Base-by-base conservation (phyloP, 352 stramenopile species). In the Pythium apleroticum region DNA sequence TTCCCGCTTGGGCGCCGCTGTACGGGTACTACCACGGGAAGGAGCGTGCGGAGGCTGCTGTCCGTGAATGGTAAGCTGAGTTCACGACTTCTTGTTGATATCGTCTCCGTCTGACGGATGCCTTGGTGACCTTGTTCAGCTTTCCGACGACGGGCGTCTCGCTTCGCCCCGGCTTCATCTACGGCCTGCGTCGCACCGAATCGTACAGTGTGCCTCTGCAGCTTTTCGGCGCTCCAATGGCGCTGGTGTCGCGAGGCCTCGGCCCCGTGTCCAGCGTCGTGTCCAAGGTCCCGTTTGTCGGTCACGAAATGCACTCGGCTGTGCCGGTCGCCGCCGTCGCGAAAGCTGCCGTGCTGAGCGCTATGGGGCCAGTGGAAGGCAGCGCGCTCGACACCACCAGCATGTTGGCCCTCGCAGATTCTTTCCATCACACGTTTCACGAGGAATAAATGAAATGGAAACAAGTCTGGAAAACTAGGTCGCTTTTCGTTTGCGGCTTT, bases 21-120 rank as follows among this genome's bases (percentile, higher is more conserved):
- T 77, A 96, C 48, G 91, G 89, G 20, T 97, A 97, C 69, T 97
- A 95, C 73, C 74, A 97, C 53, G 89, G 91, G 43, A 97, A 97
- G 60, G 81, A 93, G 66, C 75, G 86, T 48, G 91, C 86, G 2
- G 91, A 97, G 63, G 77, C 76, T 22, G 82, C 84, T 11, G 78
- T 97, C n/a, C 62, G 69, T 10, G 74, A 75, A 20, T 77, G 76
- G 85, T 93, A n/a, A 60, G 50, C 20, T 61, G 7, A n/a, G n/a
- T n/a, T 9, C 31, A 57, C 30, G 48, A 49, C 7, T 22, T 33
- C 15, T 7, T 55, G 6, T 39, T 37, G 49, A 46, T 52, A 52
- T 10, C n/a, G 22, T 10, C 31, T 22, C 4, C 22, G 53, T 19
- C 20, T 59, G 20, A 61, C 24, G 0, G 1, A 54, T 14, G n/a